Base-by-base conservation (phyloP, 148 eudicot genomes). In the Hydrangea macrophylla region DNA sequence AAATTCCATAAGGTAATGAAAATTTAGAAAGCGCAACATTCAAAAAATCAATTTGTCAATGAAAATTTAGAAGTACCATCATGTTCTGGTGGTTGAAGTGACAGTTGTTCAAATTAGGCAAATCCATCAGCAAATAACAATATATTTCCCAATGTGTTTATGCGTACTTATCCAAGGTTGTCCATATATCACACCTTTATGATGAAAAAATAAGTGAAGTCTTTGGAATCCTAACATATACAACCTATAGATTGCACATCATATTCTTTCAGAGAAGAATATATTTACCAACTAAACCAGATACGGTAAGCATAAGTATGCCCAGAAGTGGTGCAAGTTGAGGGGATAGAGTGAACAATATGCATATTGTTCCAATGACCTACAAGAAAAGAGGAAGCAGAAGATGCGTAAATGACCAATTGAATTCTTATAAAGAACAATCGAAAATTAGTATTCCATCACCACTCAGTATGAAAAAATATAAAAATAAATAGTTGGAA, bases 281-380 rank as follows among this genome's bases (percentile, higher is more conserved):
- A 45, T 72, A 27, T 69, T 83, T 80, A 94, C 98, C 97, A 59
- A 88, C 97, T 80, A 79, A 82, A 72, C 70, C 50, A 77, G 98
- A 94, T 26, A 90, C 92, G 18, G 80, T 45, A 82, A 94, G 92
- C 90, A 88, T 86, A 68, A 94, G 85, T 26, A 88, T 57, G 55
- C 89, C 97, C 71, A 94, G 76, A 58, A 90, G 75, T 62, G 98
- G 98, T 37, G 97, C 98, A 45, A 94, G 92, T 72, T 85, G 88
- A 48, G 93, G 89, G 68, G 98, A 89, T 51, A 94, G 85, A 71
- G 79, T 79, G 75, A 86, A 94, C 71, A 94, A 78, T 67, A 94
- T 80, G 81, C 85, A 80, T 25, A 94, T 55, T 53, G 97, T 94
- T 70, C 98, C 98, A 67, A 86, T 36, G 55, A 94, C 90, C 98